These are phyloP conservation scores for Aspergillus fumigatus DNA, from an alignment of 2,329 filamentous ascomycete genomes.

Conservation along the genomic window DNA sequence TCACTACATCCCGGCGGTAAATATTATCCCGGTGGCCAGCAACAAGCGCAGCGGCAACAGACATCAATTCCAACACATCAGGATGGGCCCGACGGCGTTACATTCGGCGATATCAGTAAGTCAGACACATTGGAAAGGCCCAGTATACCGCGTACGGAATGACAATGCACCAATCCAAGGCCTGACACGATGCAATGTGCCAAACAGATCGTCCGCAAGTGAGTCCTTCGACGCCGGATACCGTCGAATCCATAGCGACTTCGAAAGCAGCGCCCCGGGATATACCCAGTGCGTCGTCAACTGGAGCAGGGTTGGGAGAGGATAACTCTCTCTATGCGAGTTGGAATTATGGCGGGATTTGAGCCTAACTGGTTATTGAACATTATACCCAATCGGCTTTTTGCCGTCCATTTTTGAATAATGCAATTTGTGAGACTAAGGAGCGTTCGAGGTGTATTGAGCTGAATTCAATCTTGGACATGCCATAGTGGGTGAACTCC, in stretches of 20 bases:
- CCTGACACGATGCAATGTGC: neutral
- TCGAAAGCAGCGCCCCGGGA: constrained; percentile 1
- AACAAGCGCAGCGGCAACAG: constrained; percentile 10
- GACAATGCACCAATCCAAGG: neutral
- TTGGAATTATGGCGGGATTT: constrained; percentile 17
- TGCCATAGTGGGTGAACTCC: neutral
- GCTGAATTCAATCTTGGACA: neutral
- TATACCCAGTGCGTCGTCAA: neutral
- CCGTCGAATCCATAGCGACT: neutral
- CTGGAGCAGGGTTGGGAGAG: constrained; percentile 2
- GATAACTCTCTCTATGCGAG: constrained; percentile 9
- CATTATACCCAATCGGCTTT: constrained; percentile 8
- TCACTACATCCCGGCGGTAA: constrained; percentile 45
- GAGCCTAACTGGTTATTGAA: constrained; percentile 12
- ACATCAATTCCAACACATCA: neutral
- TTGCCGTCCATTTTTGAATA: neutral
- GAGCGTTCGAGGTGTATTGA: neutral
- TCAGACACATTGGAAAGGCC: constrained; percentile 11
- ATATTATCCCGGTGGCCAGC: constrained; percentile 38
- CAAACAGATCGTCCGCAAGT: neutral
- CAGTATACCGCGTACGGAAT: constrained; percentile 8
- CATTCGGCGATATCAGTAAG: constrained; percentile 22
- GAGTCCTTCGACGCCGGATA: neutral
- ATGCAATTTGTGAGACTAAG: neutral
- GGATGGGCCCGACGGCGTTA: constrained; percentile 2